Conservation (phyloP, 176 grass and related monocot species). For the Metroxylon sagu region DNA sequence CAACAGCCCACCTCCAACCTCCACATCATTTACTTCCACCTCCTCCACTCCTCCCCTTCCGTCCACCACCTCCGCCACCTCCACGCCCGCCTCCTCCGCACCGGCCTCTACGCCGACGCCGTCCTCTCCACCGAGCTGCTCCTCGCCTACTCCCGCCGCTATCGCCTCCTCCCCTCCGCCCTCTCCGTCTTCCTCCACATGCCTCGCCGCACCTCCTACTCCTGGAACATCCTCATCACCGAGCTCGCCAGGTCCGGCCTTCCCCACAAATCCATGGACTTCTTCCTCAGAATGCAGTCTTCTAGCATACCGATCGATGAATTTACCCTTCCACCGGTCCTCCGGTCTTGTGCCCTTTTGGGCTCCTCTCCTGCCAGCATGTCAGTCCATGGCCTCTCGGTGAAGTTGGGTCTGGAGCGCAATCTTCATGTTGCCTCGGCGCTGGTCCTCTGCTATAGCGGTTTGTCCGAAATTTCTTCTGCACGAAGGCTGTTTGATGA, state of each 20-base stretch:
- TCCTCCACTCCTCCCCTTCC: constrained; percentile 3
- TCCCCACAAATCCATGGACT: constrained; percentile 23
- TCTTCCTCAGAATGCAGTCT: constrained; percentile 45
- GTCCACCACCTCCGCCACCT: neutral
- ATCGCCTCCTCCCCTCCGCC: constrained; percentile 11
- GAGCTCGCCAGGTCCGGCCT: constrained; percentile 41
- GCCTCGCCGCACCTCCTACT: constrained; percentile 16
- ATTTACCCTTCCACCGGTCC: constrained; percentile 52
- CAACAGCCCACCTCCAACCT: no score
- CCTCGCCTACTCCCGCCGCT: constrained; percentile 31
- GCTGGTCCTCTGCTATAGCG: constrained; percentile 32
- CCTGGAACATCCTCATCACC: constrained; percentile 40
- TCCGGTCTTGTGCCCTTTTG: constrained; percentile 41
- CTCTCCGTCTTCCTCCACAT: constrained; percentile 24
- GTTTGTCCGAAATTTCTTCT: constrained; percentile 25
- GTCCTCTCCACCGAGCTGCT: constrained; percentile 29
- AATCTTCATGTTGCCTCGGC: constrained; percentile 54
- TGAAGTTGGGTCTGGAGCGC: constrained; percentile 33
- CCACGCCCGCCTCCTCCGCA: neutral
- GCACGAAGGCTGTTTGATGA: constrained; percentile 55
- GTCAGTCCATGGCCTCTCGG: constrained; percentile 37
- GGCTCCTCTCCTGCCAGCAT: constrained; percentile 18
- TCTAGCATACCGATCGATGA: constrained; percentile 26
- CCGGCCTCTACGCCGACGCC: neutral
- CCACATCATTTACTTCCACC: neutral